These are phyloP conservation scores for Yamadazyma diospyri DNA, from an alignment of 1,139 yeast species.

Conservation along the genomic window DNA sequence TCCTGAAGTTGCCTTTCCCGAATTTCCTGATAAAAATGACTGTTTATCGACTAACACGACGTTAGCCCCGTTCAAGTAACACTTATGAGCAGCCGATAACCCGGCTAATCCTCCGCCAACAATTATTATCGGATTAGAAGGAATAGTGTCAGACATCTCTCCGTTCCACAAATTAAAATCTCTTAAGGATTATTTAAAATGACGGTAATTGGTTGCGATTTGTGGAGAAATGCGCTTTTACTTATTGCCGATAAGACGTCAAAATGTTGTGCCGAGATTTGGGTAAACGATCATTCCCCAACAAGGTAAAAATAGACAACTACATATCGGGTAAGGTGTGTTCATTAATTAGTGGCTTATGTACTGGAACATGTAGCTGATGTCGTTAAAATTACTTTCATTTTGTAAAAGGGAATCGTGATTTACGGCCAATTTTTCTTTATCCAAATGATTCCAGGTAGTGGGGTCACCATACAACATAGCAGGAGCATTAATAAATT, in stretches of 20 bases:
- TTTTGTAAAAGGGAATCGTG: constrained; percentile 76
- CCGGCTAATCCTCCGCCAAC: constrained; percentile 86
- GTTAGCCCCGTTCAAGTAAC: constrained; percentile 53
- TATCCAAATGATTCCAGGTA: constrained; percentile 91
- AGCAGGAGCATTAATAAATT: constrained; percentile 66
- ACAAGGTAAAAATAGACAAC: too few relatives aligned
- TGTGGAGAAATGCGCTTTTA: too few relatives aligned
- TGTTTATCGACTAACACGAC: constrained; percentile 62
- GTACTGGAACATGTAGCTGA: constrained; percentile 89
- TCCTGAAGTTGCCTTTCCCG: constrained; percentile 80
- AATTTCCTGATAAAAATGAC: constrained; percentile 69
- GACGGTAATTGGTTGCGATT: constrained; percentile 17
- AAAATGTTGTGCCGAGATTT: too few relatives aligned
- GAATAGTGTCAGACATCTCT: neutral
- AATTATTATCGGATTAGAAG: constrained; percentile 47
- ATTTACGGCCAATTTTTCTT: constrained; percentile 54
- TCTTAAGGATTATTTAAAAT: constrained; percentile 1
- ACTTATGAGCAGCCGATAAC: constrained; percentile 68
- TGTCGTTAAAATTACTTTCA: constrained; percentile 65
- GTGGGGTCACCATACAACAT: constrained; percentile 98
- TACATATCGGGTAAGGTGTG: too few relatives aligned
- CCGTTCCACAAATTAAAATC: too few relatives aligned
- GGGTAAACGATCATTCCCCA: too few relatives aligned
- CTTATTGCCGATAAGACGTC: neutral
- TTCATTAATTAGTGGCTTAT: constrained; percentile 27